phyloP scores from a whole-genome alignment of 106 monocot species.

The Dendrobium chrysotoxum region DNA sequence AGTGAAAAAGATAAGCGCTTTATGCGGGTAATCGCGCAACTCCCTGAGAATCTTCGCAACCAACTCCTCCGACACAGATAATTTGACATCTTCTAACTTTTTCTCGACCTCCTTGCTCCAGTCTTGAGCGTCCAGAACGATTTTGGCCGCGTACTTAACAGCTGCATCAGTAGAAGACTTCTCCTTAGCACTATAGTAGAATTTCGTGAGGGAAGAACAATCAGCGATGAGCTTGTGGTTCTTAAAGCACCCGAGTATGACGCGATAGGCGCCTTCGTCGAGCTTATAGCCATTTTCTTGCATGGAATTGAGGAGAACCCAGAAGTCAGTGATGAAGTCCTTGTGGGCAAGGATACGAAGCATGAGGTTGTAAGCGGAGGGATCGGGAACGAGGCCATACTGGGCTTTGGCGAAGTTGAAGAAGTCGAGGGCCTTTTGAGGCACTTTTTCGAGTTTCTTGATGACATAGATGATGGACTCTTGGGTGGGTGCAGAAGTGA shows the following conservation, averaged over 20 bases:
- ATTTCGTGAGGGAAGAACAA: slow-evolving; percentile 26
- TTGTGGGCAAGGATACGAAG: slow-evolving; percentile 55
- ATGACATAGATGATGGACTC: slow-evolving; percentile 71
- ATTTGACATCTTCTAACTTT: slow-evolving; percentile 12
- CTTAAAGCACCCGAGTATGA: slow-evolving; percentile 51
- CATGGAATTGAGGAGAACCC: slow-evolving; percentile 61
- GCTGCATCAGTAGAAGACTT: background rate
- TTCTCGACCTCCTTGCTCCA: slow-evolving; percentile 18
- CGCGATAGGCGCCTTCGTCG: slow-evolving; percentile 42
- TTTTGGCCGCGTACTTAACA: slow-evolving; percentile 9
- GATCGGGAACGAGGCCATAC: slow-evolving; percentile 22
- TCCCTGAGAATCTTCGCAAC: slow-evolving; percentile 43
- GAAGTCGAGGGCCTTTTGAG: slow-evolving; percentile 53
- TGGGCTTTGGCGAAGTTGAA: slow-evolving; percentile 32
- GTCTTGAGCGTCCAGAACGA: slow-evolving; percentile 11
- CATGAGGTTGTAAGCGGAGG: slow-evolving; percentile 51
- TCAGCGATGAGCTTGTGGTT: slow-evolving; percentile 38
- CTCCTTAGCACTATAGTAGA: slow-evolving; percentile 16
- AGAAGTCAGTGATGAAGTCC: slow-evolving; percentile 45
- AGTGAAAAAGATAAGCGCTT: slow-evolving; percentile 68
- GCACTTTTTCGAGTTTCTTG: slow-evolving; percentile 50
- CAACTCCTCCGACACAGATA: slow-evolving; percentile 30
- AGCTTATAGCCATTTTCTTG: slow-evolving; percentile 27
- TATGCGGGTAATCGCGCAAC: slow-evolving; percentile 28
- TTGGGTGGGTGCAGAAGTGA: slow-evolving; percentile 24